These are phyloP conservation scores for Lepraria neglecta DNA, from an alignment of 495 filamentous ascomycete genomes.

Conservation along the genomic window DNA sequence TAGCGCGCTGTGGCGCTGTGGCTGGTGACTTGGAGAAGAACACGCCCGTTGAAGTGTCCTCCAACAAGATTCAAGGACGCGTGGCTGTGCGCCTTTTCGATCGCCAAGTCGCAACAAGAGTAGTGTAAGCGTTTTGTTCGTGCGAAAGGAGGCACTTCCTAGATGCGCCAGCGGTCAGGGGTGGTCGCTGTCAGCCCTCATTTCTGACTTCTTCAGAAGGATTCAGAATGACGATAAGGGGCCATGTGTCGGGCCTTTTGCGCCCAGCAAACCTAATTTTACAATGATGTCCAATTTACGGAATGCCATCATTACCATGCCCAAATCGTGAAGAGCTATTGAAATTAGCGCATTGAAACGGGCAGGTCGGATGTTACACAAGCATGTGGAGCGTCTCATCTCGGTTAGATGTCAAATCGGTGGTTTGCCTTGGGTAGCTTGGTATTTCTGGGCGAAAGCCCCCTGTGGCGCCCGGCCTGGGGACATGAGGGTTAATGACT, in stretches of 20 bases:
- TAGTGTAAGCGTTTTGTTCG: background rate
- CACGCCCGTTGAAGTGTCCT: background rate
- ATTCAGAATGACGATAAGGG: conserved; percentile 11
- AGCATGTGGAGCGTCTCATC: conserved; percentile 9
- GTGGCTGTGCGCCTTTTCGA: conserved; percentile 1
- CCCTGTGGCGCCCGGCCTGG: background rate
- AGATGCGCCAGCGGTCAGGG: conserved; percentile 1
- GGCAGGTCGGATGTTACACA: background rate
- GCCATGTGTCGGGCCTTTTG: background rate
- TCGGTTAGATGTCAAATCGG: background rate
- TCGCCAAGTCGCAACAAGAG: background rate
- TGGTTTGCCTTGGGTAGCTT: background rate
- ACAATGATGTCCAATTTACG: conserved; percentile 4
- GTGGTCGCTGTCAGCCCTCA: conserved; percentile 4
- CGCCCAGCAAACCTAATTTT: background rate
- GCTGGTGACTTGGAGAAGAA: background rate
- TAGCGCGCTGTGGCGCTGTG: background rate
- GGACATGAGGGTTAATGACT: background rate
- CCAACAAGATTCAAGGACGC: conserved; percentile 8
- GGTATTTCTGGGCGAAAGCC: background rate
- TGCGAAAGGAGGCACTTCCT: background rate
- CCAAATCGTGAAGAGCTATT: background rate
- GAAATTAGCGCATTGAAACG: background rate
- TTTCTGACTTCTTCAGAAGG: background rate
- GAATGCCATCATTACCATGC: background rate